Base-by-base conservation (phyloP, 345 rosid species). In the Boechera retrofracta region DNA sequence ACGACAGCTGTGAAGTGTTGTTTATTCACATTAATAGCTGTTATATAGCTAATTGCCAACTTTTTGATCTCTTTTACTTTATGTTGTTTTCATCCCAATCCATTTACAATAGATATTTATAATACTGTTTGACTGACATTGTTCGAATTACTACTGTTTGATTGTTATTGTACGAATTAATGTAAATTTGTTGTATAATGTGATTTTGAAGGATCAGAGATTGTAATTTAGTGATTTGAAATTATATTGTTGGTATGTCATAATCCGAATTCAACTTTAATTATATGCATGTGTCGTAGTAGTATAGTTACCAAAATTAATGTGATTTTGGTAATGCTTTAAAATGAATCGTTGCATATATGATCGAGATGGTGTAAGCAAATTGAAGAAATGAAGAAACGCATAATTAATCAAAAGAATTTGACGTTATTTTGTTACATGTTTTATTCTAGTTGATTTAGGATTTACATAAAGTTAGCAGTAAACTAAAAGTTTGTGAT, bases 1-100 rank as follows among this genome's bases (percentile, higher is more conserved):
- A 64, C 38, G 76, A 58, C 80, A 77, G 80, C 72, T 77, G 67
- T 71, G 67, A 77, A 64, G 45, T 56, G 72, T 55, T 77, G 71
- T 71, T 44, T 70, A 65, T 64, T 49, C 33, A 64, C 72, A 56
- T 77, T 55, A 71, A 71, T 72, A 77, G 72, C 80, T 71, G 58
- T 64, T 71, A 38, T 9, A 33, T 64, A 56, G 80, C 53, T 64
- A 77, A 77, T 56, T 32, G 61, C 72, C 76, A 71, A 64, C 80
- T 44, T 44, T 64, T 72, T 67, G 31, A 12, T 64, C 61, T 77
- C 72, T 56, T 64, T 71, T 16, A 70, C 42, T 55, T 62, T 65
- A 26, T 29, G 39, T 52, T 68, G 54, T 68, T 76, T 32, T 26
- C 35, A 59, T 67, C 57, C 69, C 21, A 58, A 48, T 57, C 38